phyloP scores from a whole-genome alignment of 441 rosid species.

The Syzygium malaccense region DNA sequence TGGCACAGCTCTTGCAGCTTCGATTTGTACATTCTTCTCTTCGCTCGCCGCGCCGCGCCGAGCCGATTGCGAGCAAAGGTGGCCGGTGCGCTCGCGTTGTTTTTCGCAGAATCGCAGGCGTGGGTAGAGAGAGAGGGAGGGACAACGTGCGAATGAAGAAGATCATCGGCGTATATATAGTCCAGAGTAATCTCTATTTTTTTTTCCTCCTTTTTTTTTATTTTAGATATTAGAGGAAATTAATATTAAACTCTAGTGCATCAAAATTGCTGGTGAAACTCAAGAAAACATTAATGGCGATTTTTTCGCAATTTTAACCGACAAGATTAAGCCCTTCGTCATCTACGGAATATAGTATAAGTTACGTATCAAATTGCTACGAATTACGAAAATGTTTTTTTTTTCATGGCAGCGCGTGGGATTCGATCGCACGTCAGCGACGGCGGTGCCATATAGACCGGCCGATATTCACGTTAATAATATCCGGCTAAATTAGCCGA shows the following conservation, averaged over 20 bases:
- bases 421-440: too few relatives aligned
- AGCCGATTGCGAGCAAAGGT: neutral
- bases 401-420: fast-evolving
- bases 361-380: neutral
- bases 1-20: conserved; percentile 50
- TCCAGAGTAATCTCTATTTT: too few relatives aligned
- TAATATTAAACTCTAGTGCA: neutral
- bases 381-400: neutral
- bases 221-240: neutral
- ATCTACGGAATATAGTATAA: neutral
- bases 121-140: neutral
- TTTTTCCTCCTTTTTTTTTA: neutral
- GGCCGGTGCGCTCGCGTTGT: neutral
- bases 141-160: neutral
- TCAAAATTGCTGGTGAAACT: neutral
- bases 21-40: conserved; percentile 31
- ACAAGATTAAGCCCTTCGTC: neutral
- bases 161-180: neutral
- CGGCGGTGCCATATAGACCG: too few relatives aligned
- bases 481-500: too few relatives aligned
- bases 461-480: too few relatives aligned
- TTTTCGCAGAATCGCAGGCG: neutral
- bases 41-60: neutral
- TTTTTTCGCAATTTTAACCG: neutral
- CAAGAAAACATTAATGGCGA: neutral